Percentiles rank a stretch among this genome's conserved stretches.
These are phyloP conservation scores for Triticum timopheevii DNA, from an alignment of 176 grass and related monocot genomes.

Conservation along the genomic window DNA sequence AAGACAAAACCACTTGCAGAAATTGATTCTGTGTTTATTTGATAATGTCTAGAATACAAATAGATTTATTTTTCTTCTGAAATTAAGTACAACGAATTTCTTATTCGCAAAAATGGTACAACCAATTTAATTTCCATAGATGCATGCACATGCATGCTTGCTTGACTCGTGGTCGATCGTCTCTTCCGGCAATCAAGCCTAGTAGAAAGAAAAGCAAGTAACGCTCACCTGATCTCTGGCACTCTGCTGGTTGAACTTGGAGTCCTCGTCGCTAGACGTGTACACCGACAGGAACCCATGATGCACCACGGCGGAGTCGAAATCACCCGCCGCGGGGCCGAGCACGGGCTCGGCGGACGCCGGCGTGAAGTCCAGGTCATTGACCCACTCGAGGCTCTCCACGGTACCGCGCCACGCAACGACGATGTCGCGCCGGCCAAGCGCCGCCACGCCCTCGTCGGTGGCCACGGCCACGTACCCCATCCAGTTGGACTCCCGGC, in stretches of 20 bases:
- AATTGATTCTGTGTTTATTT: background rate
- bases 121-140: background rate
- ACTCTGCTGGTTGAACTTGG: conserved; percentile 57
- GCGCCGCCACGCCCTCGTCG: conserved; percentile 55
- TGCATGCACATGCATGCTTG: background rate
- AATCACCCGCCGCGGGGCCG: background rate
- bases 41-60: no score
- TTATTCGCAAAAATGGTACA: no score
- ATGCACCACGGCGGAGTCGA: conserved; percentile 43
- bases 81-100: no score
- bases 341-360: conserved; percentile 53
- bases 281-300: conserved; percentile 79
- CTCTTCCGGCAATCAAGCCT: background rate
- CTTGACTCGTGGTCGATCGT: background rate
- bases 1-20: background rate
- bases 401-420: conserved; percentile 83
- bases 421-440: conserved; percentile 81
- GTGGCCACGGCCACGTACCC: conserved; percentile 88
- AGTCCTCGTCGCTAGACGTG: conserved; percentile 46
- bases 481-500: conserved; percentile 83
- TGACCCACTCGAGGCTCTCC: conserved; percentile 64
- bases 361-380: conserved; percentile 60
- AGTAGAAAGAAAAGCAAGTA: background rate
- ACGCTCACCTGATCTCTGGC: conserved; percentile 68
- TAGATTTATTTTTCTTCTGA: no score